These are phyloP conservation scores for Chalciporus chontae DNA, from an alignment of 768 basidiomycete species.

Conservation along the genomic window DNA sequence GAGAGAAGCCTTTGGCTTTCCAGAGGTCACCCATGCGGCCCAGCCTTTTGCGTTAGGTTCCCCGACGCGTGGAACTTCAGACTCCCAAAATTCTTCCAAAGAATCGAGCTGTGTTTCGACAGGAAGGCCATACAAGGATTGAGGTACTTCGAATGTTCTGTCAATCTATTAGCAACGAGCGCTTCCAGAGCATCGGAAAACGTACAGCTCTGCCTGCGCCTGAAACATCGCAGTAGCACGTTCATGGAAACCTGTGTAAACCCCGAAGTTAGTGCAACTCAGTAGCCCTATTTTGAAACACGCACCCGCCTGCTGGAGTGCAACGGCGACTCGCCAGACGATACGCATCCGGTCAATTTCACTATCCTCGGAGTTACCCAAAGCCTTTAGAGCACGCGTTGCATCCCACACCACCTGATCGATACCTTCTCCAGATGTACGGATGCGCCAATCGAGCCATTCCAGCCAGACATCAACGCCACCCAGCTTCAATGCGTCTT, in stretches of 20 bases:
- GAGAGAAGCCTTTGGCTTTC: slow-evolving; percentile 32
- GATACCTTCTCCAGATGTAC: slow-evolving; percentile 44
- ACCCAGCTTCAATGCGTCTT: slow-evolving; percentile 51
- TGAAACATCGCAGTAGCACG: slow-evolving; percentile 77
- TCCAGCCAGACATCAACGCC: slow-evolving; percentile 67
- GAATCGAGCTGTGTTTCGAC: slow-evolving; percentile 49
- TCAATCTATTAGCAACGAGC: slow-evolving; percentile 5
- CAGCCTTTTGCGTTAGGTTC: slow-evolving; percentile 67
- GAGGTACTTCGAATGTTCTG: slow-evolving; percentile 61
- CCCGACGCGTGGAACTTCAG: slow-evolving; percentile 72
- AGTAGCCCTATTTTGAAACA: slow-evolving; percentile 3
- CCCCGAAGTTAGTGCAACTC: slow-evolving; percentile 1
- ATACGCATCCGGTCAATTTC: slow-evolving; percentile 56
- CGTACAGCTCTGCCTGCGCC: slow-evolving; percentile 80
- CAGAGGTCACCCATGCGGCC: slow-evolving; percentile 54
- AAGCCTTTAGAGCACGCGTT: slow-evolving; percentile 39
- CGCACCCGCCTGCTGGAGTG: slow-evolving; percentile 64
- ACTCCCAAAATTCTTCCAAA: slow-evolving; percentile 84
- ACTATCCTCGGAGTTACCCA: slow-evolving; percentile 39
- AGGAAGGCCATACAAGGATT: slow-evolving; percentile 38
- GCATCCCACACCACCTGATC: slow-evolving; percentile 54
- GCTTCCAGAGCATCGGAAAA: slow-evolving; percentile 1
- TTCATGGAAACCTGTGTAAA: slow-evolving; percentile 59
- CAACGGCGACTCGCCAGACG: slow-evolving; percentile 68
- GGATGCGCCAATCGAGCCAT: slow-evolving; percentile 76